These are phyloP conservation scores for Inga oerstediana DNA, from an alignment of 306 rosid genomes.

Conservation along the genomic window DNA sequence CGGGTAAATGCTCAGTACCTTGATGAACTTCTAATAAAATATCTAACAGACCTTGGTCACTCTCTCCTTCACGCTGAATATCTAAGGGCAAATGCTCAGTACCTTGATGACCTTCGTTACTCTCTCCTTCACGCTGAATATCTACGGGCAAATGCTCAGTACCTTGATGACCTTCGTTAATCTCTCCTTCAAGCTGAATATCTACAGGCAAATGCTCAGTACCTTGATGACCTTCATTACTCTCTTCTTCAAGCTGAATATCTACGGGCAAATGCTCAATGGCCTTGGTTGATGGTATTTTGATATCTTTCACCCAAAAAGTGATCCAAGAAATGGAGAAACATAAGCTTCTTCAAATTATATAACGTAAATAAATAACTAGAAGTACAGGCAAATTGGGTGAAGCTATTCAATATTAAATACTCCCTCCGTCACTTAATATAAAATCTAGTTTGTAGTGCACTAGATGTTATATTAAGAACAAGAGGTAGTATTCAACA, in stretches of 20 bases:
- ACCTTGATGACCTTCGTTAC: neutral
- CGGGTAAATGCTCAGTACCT: neutral
- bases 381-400: neutral
- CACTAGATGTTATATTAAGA: too few relatives aligned
- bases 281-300: neutral
- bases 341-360: neutral
- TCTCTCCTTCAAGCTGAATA: neutral
- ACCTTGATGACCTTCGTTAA: neutral
- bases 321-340: neutral
- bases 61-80: neutral
- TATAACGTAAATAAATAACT: neutral
- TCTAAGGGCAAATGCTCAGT: neutral
- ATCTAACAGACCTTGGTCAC: too few relatives aligned
- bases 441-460: too few relatives aligned
- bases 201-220: neutral
- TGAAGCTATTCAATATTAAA: neutral
- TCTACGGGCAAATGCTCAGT: neutral
- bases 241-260: neutral
- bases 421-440: too few relatives aligned
- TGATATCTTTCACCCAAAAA: neutral
- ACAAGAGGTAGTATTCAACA: too few relatives aligned
- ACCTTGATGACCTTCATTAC: neutral
- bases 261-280: neutral
- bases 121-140: neutral
- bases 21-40: neutral